A percentile compares a stretch with the other conserved stretches of the same genome.
Evolutionary conservation across 2,329 filamentous ascomycete species (phyloP).

Genomic region (Curvularia lunata): DNA sequence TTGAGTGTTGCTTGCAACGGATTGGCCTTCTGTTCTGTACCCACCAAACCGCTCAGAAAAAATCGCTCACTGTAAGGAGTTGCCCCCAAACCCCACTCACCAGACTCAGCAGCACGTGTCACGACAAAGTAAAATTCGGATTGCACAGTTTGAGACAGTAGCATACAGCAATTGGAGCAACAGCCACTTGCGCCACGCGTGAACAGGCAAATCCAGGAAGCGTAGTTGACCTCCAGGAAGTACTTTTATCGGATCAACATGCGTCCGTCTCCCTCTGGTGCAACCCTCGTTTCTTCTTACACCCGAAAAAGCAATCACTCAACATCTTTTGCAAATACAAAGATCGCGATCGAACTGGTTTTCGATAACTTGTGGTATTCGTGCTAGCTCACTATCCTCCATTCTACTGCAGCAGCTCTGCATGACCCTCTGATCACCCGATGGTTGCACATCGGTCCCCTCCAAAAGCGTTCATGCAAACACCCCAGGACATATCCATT

Average conservation of each 20-base stretch:
- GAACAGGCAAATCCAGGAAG: background rate
- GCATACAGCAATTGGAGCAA: background rate
- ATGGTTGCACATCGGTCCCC: background rate
- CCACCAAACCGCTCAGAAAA: background rate
- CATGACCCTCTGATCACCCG: background rate
- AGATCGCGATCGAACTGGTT: background rate
- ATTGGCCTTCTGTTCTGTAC: background rate
- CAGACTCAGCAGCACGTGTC: background rate
- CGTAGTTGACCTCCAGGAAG: background rate
- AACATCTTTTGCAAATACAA: background rate
- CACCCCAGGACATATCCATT: background rate
- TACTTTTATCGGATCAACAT: background rate
- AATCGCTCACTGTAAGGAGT: background rate
- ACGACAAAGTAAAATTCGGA: background rate
- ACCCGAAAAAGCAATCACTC: background rate
- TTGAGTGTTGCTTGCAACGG: background rate
- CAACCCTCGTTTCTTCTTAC: background rate
- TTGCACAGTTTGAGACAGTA: background rate
- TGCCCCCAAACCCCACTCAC: background rate
- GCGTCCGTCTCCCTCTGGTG: background rate
- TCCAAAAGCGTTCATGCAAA: background rate
- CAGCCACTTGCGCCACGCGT: background rate
- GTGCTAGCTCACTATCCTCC: background rate
- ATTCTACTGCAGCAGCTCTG: background rate
- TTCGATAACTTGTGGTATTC: background rate